Evolutionary conservation across 352 stramenopile species (phyloP).

Genomic region (Peronospora destructor): DNA sequence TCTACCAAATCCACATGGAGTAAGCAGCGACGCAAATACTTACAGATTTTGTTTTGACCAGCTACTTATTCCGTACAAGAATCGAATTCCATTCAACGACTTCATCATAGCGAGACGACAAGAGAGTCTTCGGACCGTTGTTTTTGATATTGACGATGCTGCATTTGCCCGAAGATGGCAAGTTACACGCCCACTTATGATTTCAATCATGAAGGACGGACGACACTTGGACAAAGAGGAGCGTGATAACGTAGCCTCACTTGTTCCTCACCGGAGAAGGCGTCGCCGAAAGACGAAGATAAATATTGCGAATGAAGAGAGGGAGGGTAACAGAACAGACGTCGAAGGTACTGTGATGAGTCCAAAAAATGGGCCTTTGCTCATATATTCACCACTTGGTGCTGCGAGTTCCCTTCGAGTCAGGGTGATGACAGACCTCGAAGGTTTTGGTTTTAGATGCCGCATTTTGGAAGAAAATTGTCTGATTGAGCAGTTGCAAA

Average conservation of each 20-base stretch:
- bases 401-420: constrained; percentile 18
- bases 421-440: constrained; percentile 21
- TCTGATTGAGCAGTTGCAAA: constrained; percentile 29
- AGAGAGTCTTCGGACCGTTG: constrained; percentile 27
- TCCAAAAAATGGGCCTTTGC: constrained; percentile 4
- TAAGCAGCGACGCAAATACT: background rate
- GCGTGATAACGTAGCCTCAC: constrained; percentile 21
- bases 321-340: constrained; percentile 1
- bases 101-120: constrained; percentile 36
- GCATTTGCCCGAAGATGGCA: constrained; percentile 39
- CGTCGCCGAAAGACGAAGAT: constrained; percentile 3
- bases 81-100: constrained; percentile 46
- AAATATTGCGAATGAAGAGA: background rate
- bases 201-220: constrained; percentile 43
- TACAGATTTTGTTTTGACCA: constrained; percentile 9
- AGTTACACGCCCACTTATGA: constrained; percentile 39
- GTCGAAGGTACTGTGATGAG: constrained; percentile 3
- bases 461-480: constrained; percentile 20
- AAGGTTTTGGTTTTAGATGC: constrained; percentile 23
- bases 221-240: constrained; percentile 34
- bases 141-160: constrained; percentile 50
- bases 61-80: constrained; percentile 38
- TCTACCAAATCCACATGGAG: background rate
- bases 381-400: constrained; percentile 29
- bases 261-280: constrained; percentile 14